A percentile compares a stretch with the other conserved stretches of the same genome.
phyloP scores from a whole-genome alignment of 306 rosid species.

The Vigna mungo region DNA sequence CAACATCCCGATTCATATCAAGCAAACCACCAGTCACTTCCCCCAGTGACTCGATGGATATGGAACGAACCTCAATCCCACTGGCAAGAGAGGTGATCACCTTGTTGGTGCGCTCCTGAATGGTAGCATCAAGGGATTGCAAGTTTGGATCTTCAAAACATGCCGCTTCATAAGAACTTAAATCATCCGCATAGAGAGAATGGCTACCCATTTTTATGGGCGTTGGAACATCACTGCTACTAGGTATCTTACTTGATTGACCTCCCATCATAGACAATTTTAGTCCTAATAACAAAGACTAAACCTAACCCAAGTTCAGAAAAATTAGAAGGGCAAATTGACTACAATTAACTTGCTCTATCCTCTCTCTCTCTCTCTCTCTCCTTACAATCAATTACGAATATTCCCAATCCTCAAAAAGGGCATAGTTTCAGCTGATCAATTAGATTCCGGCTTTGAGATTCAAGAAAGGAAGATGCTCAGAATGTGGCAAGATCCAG shows the following conservation, averaged over 20 bases:
- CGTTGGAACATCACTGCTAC: conserved; percentile 43
- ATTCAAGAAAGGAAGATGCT: background rate
- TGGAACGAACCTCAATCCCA: conserved; percentile 66
- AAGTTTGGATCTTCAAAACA: conserved; percentile 69
- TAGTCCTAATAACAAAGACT: conserved; percentile 6
- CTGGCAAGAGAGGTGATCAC: conserved; percentile 68
- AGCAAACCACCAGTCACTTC: conserved; percentile 75
- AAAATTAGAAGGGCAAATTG: background rate
- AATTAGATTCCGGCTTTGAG: conserved; percentile 26
- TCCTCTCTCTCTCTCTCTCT: background rate
- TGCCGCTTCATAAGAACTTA: conserved; percentile 82
- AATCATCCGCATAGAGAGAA: conserved; percentile 58
- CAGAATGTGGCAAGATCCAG: conserved; percentile 40
- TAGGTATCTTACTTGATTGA: conserved; percentile 59
- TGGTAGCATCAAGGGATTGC: conserved; percentile 66
- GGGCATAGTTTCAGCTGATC: background rate
- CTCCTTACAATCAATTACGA: conserved; percentile 18
- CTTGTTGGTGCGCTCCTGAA: conserved; percentile 71
- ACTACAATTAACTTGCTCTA: background rate
- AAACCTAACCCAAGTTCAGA: conserved; percentile 32
- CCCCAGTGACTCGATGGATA: conserved; percentile 70
- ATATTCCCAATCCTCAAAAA: conserved; percentile 10
- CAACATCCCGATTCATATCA: conserved; percentile 84
- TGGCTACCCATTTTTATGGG: conserved; percentile 52
- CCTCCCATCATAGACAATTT: conserved; percentile 73